Percentiles rank a stretch among this genome's conserved stretches.
These are phyloP conservation scores for Passiflora organensis DNA, from an alignment of 345 rosid species.

Conservation along the genomic window DNA sequence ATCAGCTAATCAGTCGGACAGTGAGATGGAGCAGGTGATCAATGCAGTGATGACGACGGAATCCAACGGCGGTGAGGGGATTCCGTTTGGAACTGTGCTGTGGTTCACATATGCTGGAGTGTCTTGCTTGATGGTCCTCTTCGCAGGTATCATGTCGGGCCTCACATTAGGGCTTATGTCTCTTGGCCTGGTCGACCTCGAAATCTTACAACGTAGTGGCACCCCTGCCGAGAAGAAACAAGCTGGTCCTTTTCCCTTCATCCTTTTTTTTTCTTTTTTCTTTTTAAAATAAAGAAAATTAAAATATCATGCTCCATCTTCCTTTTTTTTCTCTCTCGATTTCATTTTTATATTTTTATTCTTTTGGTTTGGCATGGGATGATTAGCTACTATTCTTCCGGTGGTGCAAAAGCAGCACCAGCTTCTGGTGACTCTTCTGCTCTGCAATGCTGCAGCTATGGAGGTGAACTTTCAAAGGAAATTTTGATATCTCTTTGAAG, in stretches of 20 bases:
- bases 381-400: conserved; percentile 69
- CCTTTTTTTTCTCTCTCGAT: no score
- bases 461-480: conserved; percentile 71
- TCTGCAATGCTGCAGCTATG: conserved; percentile 87
- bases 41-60: conserved; percentile 57
- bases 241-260: no score
- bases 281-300: neutral
- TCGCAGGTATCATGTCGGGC: conserved; percentile 98
- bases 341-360: neutral
- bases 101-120: conserved; percentile 65
- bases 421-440: conserved; percentile 82
- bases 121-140: conserved; percentile 75
- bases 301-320: neutral
- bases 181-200: conserved; percentile 92
- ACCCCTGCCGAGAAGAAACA: conserved; percentile 77
- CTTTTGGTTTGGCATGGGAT: neutral
- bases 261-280: neutral
- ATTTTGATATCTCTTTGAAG: no score
- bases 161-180: conserved; percentile 96
- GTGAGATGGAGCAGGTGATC: conserved; percentile 50
- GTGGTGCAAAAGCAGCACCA: conserved; percentile 96
- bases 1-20: no score
- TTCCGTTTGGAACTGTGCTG: conserved; percentile 52
- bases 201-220: conserved; percentile 93
- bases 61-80: conserved; percentile 22